These are phyloP conservation scores for Shiraia bambusicola DNA, from an alignment of 2,329 filamentous ascomycete genomes.

Conservation along the genomic window DNA sequence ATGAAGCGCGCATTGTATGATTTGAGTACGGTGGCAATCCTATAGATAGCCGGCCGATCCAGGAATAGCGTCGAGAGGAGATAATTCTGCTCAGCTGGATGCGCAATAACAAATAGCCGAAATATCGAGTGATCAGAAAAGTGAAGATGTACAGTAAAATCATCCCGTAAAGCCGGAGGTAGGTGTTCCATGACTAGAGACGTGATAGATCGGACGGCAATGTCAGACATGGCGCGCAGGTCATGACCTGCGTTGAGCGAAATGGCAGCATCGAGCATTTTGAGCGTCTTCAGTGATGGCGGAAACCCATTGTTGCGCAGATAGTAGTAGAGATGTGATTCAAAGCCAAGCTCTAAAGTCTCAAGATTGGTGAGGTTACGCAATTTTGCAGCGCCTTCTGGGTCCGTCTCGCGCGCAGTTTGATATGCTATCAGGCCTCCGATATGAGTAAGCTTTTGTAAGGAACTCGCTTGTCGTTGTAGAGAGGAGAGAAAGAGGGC, in stretches of 20 bases:
- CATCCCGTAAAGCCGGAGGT: constrained; percentile 8
- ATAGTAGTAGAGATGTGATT: constrained; percentile 30
- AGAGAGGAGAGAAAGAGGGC: constrained; percentile 31
- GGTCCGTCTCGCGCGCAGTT: constrained; percentile 12
- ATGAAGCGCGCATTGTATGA: constrained; percentile 23
- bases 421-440: constrained; percentile 22
- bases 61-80: constrained; percentile 21
- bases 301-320: constrained; percentile 28
- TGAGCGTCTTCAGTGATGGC: constrained; percentile 26
- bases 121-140: constrained; percentile 23
- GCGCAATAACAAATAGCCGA: constrained; percentile 9
- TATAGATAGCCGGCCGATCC: constrained; percentile 29
- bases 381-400: constrained; percentile 20
- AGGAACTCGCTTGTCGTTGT: constrained; percentile 34
- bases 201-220: constrained; percentile 16
- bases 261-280: constrained; percentile 28
- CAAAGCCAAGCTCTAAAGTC: constrained; percentile 32
- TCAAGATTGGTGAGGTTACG: constrained; percentile 27
- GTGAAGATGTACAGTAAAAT: constrained; percentile 23
- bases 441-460: constrained; percentile 31
- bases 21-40: constrained; percentile 24
- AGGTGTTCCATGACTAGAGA: constrained; percentile 20
- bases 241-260: constrained; percentile 21
- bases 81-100: constrained; percentile 12
- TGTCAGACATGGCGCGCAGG: constrained; percentile 15